Evolutionary conservation across 2,329 filamentous ascomycete species (phyloP).

Genomic region (Zymoseptoria ardabiliae): DNA sequence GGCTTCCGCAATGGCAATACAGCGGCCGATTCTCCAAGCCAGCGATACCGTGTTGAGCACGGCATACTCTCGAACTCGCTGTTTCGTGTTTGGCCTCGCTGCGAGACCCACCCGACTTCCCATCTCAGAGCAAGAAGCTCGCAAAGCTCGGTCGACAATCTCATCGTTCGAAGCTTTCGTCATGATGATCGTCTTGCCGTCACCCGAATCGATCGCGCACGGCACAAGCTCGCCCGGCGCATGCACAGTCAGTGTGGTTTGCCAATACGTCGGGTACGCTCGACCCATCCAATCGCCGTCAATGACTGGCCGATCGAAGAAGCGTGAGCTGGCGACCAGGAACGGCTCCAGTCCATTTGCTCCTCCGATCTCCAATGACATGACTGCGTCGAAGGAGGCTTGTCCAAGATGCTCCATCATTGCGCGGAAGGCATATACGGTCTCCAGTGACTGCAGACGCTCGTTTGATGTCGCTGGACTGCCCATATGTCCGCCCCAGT

Average conservation of each 20-base stretch:
- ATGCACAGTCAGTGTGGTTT: conserved; percentile 40
- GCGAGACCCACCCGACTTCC: conserved; percentile 36
- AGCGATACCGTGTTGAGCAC: conserved; percentile 38
- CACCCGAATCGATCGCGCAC: conserved; percentile 40
- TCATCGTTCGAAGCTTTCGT: conserved; percentile 35
- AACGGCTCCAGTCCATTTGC: conserved; percentile 56
- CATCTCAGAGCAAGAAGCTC: conserved; percentile 34
- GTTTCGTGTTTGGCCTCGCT: conserved; percentile 33
- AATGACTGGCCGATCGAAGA: conserved; percentile 40
- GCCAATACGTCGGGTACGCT: conserved; percentile 41
- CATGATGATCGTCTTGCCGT: conserved; percentile 40
- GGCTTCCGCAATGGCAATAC: conserved; percentile 46
- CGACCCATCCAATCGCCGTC: conserved; percentile 43
- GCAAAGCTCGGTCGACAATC: conserved; percentile 38
- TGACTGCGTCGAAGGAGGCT: conserved; percentile 47
- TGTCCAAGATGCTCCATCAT: conserved; percentile 47
- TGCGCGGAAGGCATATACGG: conserved; percentile 33
- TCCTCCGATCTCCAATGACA: conserved; percentile 60
- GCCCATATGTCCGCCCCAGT: conserved; percentile 51
- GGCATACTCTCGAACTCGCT: conserved; percentile 31
- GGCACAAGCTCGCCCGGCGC: conserved; percentile 36
- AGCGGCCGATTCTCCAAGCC: conserved; percentile 51
- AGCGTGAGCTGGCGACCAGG: conserved; percentile 47
- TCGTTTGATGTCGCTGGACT: conserved; percentile 56
- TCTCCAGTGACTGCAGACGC: conserved; percentile 52